Base-by-base conservation (phyloP, 345 rosid genomes). In the Euphorbia tirucalli region DNA sequence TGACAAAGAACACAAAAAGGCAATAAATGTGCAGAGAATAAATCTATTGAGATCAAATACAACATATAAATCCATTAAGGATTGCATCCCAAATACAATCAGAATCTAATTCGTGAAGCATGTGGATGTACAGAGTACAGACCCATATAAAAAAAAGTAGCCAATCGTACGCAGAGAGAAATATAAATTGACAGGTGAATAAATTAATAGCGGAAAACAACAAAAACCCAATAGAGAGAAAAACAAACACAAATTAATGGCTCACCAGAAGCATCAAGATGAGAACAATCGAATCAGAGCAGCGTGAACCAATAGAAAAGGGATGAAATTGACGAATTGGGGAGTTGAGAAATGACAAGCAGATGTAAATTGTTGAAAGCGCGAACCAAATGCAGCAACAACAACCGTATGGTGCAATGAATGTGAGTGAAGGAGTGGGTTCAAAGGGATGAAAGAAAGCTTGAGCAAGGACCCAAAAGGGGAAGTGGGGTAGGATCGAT, bases 371-470 rank as follows among this genome's bases (percentile, higher is more conserved):
- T 21, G 65, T 13, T 19, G 22, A 55, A 25, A 55, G n/a, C 76
- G 46, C 41, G 21, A 57, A 30, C 46, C 11, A 35, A 32, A 22
- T n/a, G 22, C 48, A 46, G 60, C 46, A 74, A 32, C 46, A 58
- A 65, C 58, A 74, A 59, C 72, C 72, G 77, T 59, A 19, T 32
- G 77, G 61, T 68, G 54, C 50, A 68, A 74, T 59, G 68, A 74
- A 74, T 55, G 65, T 44, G 65, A 67, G 18, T 13, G 52, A 46
- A 11, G 3, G 16, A 2, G 16, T 32, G 49, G 55, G 43, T 14
- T 39, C 39, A 37, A 49, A 30, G 65, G 50, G 62, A 67, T 59
- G 60, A 15, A 54, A 10, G 15, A 31, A 32, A 13, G 32, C 7
- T 56, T 31, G 41, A 65, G 19, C 11, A 30, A 30, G 4, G 10